Evolutionary conservation across 2,329 filamentous ascomycete genomes (phyloP).

Genomic region (Pseudogymnoascus sp.): DNA sequence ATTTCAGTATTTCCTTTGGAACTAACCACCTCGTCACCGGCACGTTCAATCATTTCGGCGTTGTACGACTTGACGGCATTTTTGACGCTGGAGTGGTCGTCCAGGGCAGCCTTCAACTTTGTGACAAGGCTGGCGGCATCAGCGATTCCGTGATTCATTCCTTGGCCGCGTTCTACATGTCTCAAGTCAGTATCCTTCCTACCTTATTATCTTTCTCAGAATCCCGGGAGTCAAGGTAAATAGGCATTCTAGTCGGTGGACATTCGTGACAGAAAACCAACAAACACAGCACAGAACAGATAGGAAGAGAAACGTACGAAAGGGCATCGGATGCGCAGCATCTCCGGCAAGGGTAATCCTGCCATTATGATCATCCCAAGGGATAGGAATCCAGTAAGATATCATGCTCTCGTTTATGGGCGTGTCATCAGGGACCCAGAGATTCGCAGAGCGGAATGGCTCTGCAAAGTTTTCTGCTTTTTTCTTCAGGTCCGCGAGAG

Average conservation of each 20-base stretch:
- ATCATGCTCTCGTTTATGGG: constrained; percentile 19
- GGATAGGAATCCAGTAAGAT: constrained; percentile 30
- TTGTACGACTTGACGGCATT: constrained; percentile 35
- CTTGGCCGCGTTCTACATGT: constrained; percentile 35
- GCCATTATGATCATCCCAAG: constrained; percentile 38
- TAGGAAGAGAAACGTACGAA: constrained; percentile 16
- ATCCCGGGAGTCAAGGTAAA: background rate
- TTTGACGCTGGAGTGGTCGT: constrained; percentile 17
- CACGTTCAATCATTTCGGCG: constrained; percentile 38
- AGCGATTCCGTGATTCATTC: constrained; percentile 39
- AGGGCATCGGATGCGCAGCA: constrained; percentile 51
- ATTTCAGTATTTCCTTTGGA: constrained; percentile 39
- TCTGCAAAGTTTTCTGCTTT: constrained; percentile 15
- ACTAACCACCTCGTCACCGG: constrained; percentile 37
- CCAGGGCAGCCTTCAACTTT: constrained; percentile 18
- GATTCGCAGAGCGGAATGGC: constrained; percentile 17
- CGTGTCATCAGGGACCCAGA: constrained; percentile 14
- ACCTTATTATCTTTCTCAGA: background rate
- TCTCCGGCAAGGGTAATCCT: constrained; percentile 45
- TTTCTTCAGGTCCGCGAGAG: constrained; percentile 15
- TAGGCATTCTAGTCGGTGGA: background rate
- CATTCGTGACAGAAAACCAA: background rate
- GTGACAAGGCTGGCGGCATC: constrained; percentile 27
- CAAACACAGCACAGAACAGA: background rate
- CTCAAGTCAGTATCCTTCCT: background rate